Base-by-base conservation (phyloP, 345 rosid species). In the Gossypium thurberi region DNA sequence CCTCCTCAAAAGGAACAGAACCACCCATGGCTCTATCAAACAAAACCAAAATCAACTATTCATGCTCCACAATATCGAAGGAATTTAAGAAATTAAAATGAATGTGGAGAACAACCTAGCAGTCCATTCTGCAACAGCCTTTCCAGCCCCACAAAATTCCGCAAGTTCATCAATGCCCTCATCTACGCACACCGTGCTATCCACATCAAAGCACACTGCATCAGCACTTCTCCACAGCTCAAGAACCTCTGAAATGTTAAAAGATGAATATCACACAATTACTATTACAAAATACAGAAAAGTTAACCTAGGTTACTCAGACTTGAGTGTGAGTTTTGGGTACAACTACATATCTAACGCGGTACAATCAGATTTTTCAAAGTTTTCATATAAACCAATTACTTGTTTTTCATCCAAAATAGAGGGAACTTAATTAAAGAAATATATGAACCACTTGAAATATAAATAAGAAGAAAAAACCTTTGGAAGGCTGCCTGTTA, bases 101-200 rank as follows among this genome's bases (percentile, higher is more conserved):
- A 52, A 52, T 52, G 56, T 17, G 56, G 56, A 18, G 21, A 17
- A 52, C 77, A 81, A 94, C 98, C 97, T 94, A 51, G 91, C 95
- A 69, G 98, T 90, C 98, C 97, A 94, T 78, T 89, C 98, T 15
- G 97, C 97, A 78, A 92, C 98, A 76, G 98, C 98, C 74, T 88
- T 86, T 77, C 98, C 97, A 69, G 97, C 98, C 76, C 98, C 98
- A 87, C 99, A 94, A 75, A 90, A 94, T 60, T 94, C 99, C 0
- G 99, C 99, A 77, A 94, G 91, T 79, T 94, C 98, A 78, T 94
- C 98, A 51, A 94, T 92, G 52, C 98, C 98, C 86, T 94, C 98
- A 77, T 94, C 98, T 64, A 85, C 65, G 72, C 99, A 94, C 25
- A 92, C 99, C 7, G 99, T 94, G 85, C 99, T 92, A 85, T 94